These are phyloP conservation scores for Blumeriella jaapii DNA, from an alignment of 2,329 filamentous ascomycete species.

Conservation along the genomic window DNA sequence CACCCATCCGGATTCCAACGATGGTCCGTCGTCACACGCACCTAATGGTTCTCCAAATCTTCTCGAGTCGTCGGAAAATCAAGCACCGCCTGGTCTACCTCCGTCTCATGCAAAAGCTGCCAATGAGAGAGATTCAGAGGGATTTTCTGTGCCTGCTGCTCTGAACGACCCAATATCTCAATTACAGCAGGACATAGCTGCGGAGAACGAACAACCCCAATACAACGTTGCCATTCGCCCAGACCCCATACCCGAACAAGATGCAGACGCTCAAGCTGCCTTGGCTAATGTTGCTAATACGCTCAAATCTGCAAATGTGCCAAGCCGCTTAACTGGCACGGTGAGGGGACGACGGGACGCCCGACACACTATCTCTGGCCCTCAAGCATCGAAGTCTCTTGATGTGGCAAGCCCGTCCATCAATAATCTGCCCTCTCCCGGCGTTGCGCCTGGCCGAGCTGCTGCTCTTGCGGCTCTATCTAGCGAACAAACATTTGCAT, in stretches of 20 bases:
- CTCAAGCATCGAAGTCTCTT: slow-evolving; percentile 30
- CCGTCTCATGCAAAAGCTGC: slow-evolving; percentile 20
- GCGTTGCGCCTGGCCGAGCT: slow-evolving; percentile 27
- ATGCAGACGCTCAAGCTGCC: slow-evolving; percentile 63
- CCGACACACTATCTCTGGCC: slow-evolving; percentile 79
- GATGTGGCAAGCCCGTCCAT: slow-evolving; percentile 14
- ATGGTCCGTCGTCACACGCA: slow-evolving; percentile 27
- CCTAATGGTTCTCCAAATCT: slow-evolving; percentile 35
- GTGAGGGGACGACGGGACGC: slow-evolving; percentile 82
- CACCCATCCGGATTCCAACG: slow-evolving; percentile 25
- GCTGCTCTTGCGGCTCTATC: slow-evolving; percentile 45
- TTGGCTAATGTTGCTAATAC: slow-evolving; percentile 66
- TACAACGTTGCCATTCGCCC: slow-evolving; percentile 76
- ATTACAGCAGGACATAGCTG: slow-evolving; percentile 52
- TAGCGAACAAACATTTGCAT: slow-evolving; percentile 38
- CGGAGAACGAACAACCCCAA: slow-evolving; percentile 46
- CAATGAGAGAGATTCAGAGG: slow-evolving; percentile 55
- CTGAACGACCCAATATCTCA: slow-evolving; percentile 57
- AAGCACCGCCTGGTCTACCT: slow-evolving; percentile 40
- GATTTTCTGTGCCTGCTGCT: slow-evolving; percentile 59
- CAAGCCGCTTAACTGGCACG: slow-evolving; percentile 61
- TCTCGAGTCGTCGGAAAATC: slow-evolving; percentile 38
- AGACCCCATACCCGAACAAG: slow-evolving; percentile 65
- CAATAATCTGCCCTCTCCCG: slow-evolving; percentile 26
- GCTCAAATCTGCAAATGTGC: slow-evolving; percentile 50